A percentile compares a stretch with the other conserved stretches of the same genome.
These are phyloP conservation scores for Thermomucor indicae-seudaticae DNA, from an alignment of 371 early-diverging fungal species.

Conservation along the genomic window DNA sequence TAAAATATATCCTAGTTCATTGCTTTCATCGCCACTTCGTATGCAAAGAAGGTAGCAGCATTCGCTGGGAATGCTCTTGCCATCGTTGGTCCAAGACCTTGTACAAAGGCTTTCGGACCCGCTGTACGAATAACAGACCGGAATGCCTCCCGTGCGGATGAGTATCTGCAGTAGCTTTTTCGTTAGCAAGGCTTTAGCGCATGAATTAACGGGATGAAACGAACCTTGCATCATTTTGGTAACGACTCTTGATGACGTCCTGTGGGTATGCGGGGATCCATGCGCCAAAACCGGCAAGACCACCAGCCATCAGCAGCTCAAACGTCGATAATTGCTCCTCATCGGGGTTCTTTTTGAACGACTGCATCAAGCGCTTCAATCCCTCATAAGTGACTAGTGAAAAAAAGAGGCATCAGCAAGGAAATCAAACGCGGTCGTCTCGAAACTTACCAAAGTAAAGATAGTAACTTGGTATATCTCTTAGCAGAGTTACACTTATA, in stretches of 20 bases:
- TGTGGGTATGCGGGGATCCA: slow-evolving; percentile 90
- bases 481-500: slow-evolving; percentile 70
- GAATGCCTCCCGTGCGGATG: slow-evolving; percentile 28
- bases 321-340: slow-evolving; percentile 40
- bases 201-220: not conserved
- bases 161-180: slow-evolving; percentile 11
- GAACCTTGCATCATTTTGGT: slow-evolving; percentile 60
- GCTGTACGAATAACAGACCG: slow-evolving; percentile 45
- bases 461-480: slow-evolving; percentile 84
- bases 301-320: slow-evolving; percentile 80
- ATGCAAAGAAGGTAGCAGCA: slow-evolving; percentile 82
- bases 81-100: slow-evolving; percentile 82
- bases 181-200: not conserved
- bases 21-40: slow-evolving; percentile 69
- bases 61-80: slow-evolving; percentile 91
- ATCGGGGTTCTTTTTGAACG: slow-evolving; percentile 42
- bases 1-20: slow-evolving; percentile 11
- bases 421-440: no score
- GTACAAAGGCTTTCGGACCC: slow-evolving; percentile 60
- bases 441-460: slow-evolving; percentile 70
- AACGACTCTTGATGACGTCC: slow-evolving; percentile 83
- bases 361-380: slow-evolving; percentile 52
- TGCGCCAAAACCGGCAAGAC: slow-evolving; percentile 77
- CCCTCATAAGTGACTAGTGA: slow-evolving; percentile 62
- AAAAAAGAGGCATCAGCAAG: not conserved